phyloP scores from a whole-genome alignment of 2,329 filamentous ascomycete species.

The Talaromyces sp. region DNA sequence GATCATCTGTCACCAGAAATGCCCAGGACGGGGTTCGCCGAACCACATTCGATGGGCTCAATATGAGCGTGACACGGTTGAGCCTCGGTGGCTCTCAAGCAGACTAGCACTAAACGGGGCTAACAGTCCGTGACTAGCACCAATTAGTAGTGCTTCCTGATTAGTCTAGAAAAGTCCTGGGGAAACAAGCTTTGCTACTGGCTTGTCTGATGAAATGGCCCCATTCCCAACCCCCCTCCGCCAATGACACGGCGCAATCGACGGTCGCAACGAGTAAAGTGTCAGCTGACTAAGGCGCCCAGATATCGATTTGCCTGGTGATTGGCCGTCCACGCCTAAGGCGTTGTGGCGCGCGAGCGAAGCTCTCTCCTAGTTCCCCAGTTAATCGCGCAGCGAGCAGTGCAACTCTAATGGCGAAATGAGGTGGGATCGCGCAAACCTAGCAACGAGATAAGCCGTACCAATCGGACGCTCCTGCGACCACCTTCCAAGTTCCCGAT shows the following conservation, averaged over 20 bases:
- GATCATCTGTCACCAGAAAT: neutral
- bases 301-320: neutral
- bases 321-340: neutral
- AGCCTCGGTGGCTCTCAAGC: neutral
- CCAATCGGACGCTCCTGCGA: constrained; percentile 4
- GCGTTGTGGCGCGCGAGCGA: neutral
- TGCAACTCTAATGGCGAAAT: neutral
- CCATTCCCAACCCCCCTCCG: neutral
- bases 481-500: neutral
- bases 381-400: neutral
- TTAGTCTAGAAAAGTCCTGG: neutral
- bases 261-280: neutral
- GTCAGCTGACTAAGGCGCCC: neutral
- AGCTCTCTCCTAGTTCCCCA: neutral
- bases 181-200: constrained; percentile 5
- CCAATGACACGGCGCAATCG: neutral
- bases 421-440: constrained; percentile 4
- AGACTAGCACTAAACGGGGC: neutral
- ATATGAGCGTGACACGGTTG: neutral
- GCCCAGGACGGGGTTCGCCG: neutral
- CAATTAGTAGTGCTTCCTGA: too few species aligned
- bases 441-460: neutral
- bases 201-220: neutral
- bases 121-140: neutral
- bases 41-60: neutral